Evolutionary conservation across 176 grass and related monocot species (phyloP), one percentile per base, ranked within the genome.

Genomic region (Themeda triandra): DNA sequence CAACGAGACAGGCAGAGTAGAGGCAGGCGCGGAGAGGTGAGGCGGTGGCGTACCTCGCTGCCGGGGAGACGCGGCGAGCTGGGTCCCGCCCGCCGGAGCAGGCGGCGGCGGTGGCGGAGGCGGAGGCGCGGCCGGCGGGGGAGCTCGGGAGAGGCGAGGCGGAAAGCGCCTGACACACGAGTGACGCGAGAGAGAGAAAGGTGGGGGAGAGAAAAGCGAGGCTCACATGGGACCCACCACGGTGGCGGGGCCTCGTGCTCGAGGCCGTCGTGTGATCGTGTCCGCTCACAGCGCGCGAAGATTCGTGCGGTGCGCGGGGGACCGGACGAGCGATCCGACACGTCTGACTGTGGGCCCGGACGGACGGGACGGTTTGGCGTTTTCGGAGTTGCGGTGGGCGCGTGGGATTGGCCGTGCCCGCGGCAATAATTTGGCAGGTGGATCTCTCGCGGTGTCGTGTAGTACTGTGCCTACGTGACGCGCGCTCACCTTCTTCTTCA

Each of bases 1-100:
- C 6, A 31, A 12, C 12, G 62, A 29, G 60, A 12, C 23, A 11
- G 23, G 17, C 30, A 44, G 1, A 33, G 39, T 10, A 41, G 39
- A 13, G 14, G 1, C 13, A 18, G 21, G 1, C 46, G 36, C 29
- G 0, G 77, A 31, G 88, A 33, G 25, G n/a, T 1, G 37, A 23
- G 39, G 21, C 1, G 39, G 14, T 19, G 7, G 5, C 89, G 25
- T 66, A 91, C 89, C 89, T 82, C 37, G 56, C 51, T 10, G 37
- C 68, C 4, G 80, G 81, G 21, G 71, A 18, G 53, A 78, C 30
- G 36, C 53, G 13, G 82, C 3, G 71, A 19, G 45, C 13, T 29
- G 89, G 63, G 63, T 59, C 79, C 69, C 73, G 44, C 84, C 79
- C 84, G 46, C 66, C 65, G 11, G 24, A n/a, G 35, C 64, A 44